Evolutionary conservation across 2,329 filamentous ascomycete species (phyloP).

Genomic region (Stylonectria norvegica): DNA sequence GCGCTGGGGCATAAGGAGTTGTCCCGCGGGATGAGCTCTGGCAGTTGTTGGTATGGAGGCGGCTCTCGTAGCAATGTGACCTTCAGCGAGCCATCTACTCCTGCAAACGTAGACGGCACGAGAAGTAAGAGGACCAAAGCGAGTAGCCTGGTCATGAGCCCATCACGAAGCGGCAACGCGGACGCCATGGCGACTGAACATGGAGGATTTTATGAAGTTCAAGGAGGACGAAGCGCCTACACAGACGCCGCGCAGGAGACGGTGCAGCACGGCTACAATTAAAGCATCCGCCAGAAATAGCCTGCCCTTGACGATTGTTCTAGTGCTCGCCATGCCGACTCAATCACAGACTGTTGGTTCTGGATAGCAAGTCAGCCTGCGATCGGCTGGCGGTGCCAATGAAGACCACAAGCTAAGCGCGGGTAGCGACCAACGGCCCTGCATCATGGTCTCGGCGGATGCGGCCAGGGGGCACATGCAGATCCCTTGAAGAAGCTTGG

Average conservation of each 20-base stretch:
- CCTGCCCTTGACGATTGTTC: background rate
- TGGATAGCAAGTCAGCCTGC: slow-evolving; percentile 17
- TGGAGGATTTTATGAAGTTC: slow-evolving; percentile 13
- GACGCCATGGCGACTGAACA: slow-evolving; percentile 23
- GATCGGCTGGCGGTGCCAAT: slow-evolving; percentile 26
- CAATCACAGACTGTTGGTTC: slow-evolving; percentile 21
- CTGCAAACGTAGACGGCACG: slow-evolving; percentile 12
- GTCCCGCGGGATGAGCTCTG: background rate
- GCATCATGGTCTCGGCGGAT: background rate
- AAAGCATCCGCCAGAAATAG: slow-evolving; percentile 5
- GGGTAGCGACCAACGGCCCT: slow-evolving; percentile 20
- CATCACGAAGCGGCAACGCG: slow-evolving; percentile 16
- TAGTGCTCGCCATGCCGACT: slow-evolving; percentile 16
- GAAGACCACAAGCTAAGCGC: slow-evolving; percentile 23
- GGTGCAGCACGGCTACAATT: slow-evolving; percentile 16
- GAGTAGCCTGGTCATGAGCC: slow-evolving; percentile 15
- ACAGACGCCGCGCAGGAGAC: slow-evolving; percentile 19
- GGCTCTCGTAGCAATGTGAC: slow-evolving; percentile 13
- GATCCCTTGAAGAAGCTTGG: background rate
- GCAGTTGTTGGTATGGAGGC: slow-evolving; percentile 2
- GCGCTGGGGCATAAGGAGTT: slow-evolving; percentile 16
- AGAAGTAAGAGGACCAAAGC: slow-evolving; percentile 21
- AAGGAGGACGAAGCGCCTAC: slow-evolving; percentile 7
- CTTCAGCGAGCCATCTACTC: slow-evolving; percentile 14
- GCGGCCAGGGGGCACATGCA: background rate